A percentile compares a stretch with the other conserved stretches of the same genome.
These are phyloP conservation scores for Piper betle DNA, from an alignment of 164 flowering plant species.

Conservation along the genomic window DNA sequence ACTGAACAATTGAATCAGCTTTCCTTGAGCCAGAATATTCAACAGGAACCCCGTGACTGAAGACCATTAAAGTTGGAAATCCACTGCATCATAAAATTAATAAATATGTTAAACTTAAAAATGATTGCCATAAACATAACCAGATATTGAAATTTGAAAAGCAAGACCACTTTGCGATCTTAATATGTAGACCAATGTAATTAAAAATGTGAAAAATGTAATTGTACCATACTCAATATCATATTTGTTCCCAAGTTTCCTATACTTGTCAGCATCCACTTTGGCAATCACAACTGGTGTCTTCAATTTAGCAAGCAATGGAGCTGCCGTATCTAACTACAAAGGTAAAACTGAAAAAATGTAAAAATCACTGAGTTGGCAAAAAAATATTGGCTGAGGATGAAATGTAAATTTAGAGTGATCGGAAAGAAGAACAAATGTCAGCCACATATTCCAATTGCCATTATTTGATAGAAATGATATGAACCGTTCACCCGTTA, in stretches of 20 bases:
- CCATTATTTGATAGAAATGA: too few species aligned
- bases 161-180: background rate
- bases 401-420: too few species aligned
- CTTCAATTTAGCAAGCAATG: constrained; percentile 54
- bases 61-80: constrained; percentile 78
- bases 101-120: too few species aligned
- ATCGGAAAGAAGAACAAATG: too few species aligned
- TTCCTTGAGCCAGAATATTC: constrained; percentile 85
- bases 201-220: background rate
- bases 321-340: constrained; percentile 94
- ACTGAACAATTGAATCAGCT: constrained; percentile 71
- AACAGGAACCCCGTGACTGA: constrained; percentile 66
- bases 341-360: constrained; percentile 5
- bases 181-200: background rate
- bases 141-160: background rate
- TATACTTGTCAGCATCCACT: constrained; percentile 81
- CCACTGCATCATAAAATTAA: constrained; percentile 41
- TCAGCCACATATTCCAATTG: too few species aligned
- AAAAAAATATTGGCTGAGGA: too few species aligned
- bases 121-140: background rate
- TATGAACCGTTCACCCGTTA: too few species aligned
- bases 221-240: constrained; percentile 63
- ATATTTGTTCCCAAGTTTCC: constrained; percentile 46
- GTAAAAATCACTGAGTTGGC: background rate
- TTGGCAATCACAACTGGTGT: constrained; percentile 74